Evolutionary conservation across 1,139 yeast species (phyloP), one percentile per base, ranked within the genome.

Genomic region (Pichia sp.): DNA sequence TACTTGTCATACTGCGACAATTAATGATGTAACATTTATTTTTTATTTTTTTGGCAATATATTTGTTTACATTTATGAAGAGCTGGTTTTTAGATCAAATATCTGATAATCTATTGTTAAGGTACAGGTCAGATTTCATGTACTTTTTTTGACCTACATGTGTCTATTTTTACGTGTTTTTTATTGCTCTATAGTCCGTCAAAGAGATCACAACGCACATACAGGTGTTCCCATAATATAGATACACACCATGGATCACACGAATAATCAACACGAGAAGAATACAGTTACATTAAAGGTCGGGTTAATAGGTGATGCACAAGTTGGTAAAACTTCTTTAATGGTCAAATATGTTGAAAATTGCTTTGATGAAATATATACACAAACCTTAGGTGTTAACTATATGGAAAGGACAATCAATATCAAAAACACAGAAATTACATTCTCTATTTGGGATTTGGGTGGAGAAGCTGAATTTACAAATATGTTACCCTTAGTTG

Each of bases 261-360:
- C n/a, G 0, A 20, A 24, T 16, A 18, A 32, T 24, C 20, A 26
- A 20, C 26, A 39, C 7, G 50, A 43, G 9, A 40, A 66, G 50
- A 72, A 70, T 53, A 66, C 71, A 53, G 92, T 89, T 38, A 88
- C 94, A 12, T 74, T 92, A 44, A 94, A 92, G 62, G 89, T 92
- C 23, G 98, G 97, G 9, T 77, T 92, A 47, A 82, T 92, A 47
- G 99, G 99, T 11, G 98, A 94, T 65, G 95, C 97, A 1, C 96
- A 89, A 60, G 92, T 92, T n/a, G 99, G 99, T 7, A 92, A 92
- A 62, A 92, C 99, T 0, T 88, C 97, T 11, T 69, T 92, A 49
- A 92, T 92, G 98, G 96, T 90, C 30, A 90, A 92, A 62, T 92
- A 92, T 62, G 97, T 92, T 22, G 97, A 92, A 62, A 95, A 95